phyloP scores from a whole-genome alignment of 2,329 filamentous ascomycete genomes.

The Cladosporium sp. region DNA sequence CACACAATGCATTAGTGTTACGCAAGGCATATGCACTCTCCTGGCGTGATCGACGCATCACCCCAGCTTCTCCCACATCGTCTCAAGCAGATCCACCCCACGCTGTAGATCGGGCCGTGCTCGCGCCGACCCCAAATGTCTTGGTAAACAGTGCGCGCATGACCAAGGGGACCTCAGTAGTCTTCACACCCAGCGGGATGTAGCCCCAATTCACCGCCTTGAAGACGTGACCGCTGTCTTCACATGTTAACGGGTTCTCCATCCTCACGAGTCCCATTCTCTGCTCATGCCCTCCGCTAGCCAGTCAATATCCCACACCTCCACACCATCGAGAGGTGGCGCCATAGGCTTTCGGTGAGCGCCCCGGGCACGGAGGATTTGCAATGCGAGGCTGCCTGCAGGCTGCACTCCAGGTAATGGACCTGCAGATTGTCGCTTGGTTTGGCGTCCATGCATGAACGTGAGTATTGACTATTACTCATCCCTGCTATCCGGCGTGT shows the following conservation, averaged over 20 bases:
- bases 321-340: background rate
- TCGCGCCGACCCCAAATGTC: slow-evolving; percentile 1
- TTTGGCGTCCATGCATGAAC: background rate
- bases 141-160: background rate
- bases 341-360: background rate
- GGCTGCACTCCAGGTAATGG: background rate
- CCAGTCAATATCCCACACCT: background rate
- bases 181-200: background rate
- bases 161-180: background rate
- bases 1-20: background rate
- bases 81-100: background rate
- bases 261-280: background rate
- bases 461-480: slow-evolving; percentile 6
- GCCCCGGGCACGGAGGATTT: background rate
- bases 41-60: background rate
- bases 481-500: background rate
- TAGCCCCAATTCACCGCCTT: slow-evolving; percentile 3
- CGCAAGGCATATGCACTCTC: background rate
- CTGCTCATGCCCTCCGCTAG: background rate
- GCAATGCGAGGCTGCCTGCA: slow-evolving; percentile 1
- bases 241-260: background rate
- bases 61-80: background rate
- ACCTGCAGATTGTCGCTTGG: background rate
- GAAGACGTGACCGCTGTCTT: background rate
- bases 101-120: background rate